Base-by-base conservation (phyloP, 306 rosid genomes). In the Vicia faba region DNA sequence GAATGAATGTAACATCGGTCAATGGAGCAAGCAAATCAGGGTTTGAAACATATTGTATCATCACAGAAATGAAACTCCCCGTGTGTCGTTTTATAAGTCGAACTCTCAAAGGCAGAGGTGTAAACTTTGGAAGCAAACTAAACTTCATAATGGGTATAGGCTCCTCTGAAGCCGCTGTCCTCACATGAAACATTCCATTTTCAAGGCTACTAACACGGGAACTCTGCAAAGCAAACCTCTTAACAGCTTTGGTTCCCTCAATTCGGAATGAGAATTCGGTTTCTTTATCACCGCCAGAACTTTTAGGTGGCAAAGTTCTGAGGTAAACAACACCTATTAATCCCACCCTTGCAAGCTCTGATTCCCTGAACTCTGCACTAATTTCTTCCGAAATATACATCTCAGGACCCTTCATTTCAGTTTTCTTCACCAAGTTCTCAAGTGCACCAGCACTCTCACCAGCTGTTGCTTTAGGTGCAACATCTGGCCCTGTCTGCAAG, bases 31-130 rank as follows among this genome's bases (percentile, higher is more conserved):
- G 86, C 84, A 90, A 76, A 64, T 85, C 96, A 39, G 96, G 99
- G 77, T 85, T 90, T 5, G 83, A 79, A 38, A 75, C 88, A 64
- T 90, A 93, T 56, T 93, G 99, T 68, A 93, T 84, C 99, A 93
- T 93, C 68, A 90, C 87, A 59, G 96, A 88, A 14, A 93, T 84
- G 63, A 93, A 80, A 73, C 89, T 89, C 60, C 99, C 95, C 0
- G 90, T 88, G 49, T 83, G 97, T 9, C 97, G 95, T 78, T 88
- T 89, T 48, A 85, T 54, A 65, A 93, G 95, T 2, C 96, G 89
- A 78, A 90, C 87, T 79, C 99, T 83, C 83, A 90, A 72, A 50
- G 99, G 99, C 86, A 93, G 70, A 14, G 99, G 97, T 4, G 96
- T 86, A 71, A 81, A 80, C 82, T 84, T 80, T 0, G 99, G 99